These are phyloP conservation scores for Cyclotella baltica DNA, from an alignment of 108 stramenopile species.

Conservation along the genomic window DNA sequence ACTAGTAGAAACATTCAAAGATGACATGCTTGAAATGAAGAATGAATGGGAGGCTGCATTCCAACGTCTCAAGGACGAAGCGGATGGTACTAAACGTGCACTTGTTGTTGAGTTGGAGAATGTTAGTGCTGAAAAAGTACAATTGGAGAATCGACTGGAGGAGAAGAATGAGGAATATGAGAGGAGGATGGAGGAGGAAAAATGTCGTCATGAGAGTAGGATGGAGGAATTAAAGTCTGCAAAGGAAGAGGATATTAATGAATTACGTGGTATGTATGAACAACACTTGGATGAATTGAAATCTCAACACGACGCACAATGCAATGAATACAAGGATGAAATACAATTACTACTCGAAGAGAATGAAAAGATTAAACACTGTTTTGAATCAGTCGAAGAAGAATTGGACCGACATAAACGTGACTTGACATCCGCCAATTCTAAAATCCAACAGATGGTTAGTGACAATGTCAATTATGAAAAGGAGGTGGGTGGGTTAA, in stretches of 20 bases:
- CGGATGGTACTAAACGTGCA: constrained; percentile 29
- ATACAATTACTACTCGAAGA: constrained; percentile 39
- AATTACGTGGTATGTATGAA: constrained; percentile 44
- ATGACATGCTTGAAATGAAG: constrained; percentile 52
- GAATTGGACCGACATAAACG: constrained; percentile 31
- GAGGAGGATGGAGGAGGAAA: constrained; percentile 42
- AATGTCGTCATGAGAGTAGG: constrained; percentile 2
- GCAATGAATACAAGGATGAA: constrained; percentile 34
- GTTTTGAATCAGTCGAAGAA: constrained; percentile 32
- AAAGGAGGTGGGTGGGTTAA: constrained; percentile 36
- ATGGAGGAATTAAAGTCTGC: constrained; percentile 34
- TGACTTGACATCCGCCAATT: constrained; percentile 20
- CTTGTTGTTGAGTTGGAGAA: constrained; percentile 24
- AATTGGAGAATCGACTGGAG: constrained; percentile 27
- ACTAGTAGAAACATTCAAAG: constrained; percentile 42
- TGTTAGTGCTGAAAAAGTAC: constrained; percentile 21
- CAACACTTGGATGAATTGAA: constrained; percentile 33
- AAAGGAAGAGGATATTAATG: constrained; percentile 49
- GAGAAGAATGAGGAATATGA: constrained; percentile 24
- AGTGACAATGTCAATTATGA: constrained; percentile 33
- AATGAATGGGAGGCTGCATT: constrained; percentile 42
- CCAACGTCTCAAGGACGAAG: constrained; percentile 29
- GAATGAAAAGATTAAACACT: constrained; percentile 53
- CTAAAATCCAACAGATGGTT: constrained; percentile 30
- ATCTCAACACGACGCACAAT: constrained; percentile 2